Evolutionary conservation across 768 basidiomycete genomes (phyloP).

Genomic region (Rickenella mellea): DNA sequence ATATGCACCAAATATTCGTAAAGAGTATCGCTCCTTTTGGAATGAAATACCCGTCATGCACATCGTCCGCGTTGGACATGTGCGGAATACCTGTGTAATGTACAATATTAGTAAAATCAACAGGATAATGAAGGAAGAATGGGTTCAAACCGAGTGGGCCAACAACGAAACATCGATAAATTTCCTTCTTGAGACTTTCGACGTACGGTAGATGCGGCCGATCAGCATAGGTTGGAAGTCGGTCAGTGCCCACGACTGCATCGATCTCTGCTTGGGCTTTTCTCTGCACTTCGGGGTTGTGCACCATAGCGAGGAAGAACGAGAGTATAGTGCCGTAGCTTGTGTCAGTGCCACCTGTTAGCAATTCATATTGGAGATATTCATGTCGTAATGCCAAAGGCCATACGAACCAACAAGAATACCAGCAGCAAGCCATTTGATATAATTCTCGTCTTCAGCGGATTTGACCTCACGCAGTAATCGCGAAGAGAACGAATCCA

Average conservation of each 20-base stretch:
- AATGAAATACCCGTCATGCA: constrained; percentile 12
- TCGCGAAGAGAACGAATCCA: too few relatives aligned
- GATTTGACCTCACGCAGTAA: too few relatives aligned
- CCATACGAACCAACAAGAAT: too few relatives aligned
- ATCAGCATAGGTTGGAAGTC: constrained; percentile 4
- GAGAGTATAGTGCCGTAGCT: not conserved
- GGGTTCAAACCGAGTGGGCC: too few relatives aligned
- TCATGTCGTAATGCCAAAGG: too few relatives aligned
- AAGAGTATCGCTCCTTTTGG: constrained; percentile 14
- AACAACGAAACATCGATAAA: constrained; percentile 3
- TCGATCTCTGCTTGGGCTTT: constrained; percentile 8
- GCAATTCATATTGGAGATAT: too few relatives aligned
- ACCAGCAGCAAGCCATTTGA: too few relatives aligned
- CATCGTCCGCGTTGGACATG: constrained; percentile 10
- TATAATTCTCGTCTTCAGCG: too few relatives aligned
- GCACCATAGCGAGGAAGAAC: constrained; percentile 5
- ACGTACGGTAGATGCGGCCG: constrained; percentile 3
- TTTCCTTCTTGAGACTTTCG: constrained; percentile 4
- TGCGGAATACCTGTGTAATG: constrained; percentile 8
- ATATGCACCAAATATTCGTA: constrained; percentile 17
- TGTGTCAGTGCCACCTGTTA: too few relatives aligned
- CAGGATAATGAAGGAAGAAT: too few relatives aligned
- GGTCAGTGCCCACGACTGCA: constrained; percentile 2
- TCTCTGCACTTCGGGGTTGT: constrained; percentile 4
- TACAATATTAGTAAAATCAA: too few relatives aligned